Conservation (phyloP, 768 basidiomycete genomes). For the Boletus fagicola region DNA sequence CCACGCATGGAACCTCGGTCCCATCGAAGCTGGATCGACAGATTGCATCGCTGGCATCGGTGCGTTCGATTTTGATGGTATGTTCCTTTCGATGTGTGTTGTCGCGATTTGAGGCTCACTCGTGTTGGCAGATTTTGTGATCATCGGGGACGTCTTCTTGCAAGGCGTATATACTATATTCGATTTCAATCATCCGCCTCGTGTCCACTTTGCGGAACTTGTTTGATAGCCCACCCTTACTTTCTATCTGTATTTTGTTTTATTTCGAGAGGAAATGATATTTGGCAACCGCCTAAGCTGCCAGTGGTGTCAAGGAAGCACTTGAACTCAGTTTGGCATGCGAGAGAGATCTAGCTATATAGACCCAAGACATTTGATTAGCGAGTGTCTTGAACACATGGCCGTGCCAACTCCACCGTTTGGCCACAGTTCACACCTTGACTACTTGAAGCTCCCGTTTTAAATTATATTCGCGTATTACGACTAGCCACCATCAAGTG, state of each 20-base stretch:
- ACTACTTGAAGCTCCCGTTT: not conserved
- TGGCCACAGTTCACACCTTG: not conserved
- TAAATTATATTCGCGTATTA: conserved; percentile 5
- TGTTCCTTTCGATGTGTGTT: not conserved
- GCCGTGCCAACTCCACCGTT: not conserved
- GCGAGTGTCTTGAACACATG: not conserved
- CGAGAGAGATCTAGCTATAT: too few species aligned
- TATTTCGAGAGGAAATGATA: not conserved
- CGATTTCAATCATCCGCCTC: conserved; percentile 24
- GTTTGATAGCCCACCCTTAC: not conserved
- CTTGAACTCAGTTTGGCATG: too few species aligned
- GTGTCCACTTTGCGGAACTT: conserved; percentile 39
- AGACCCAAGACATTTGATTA: not conserved
- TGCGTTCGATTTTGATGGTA: conserved; percentile 7
- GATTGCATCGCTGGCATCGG: conserved; percentile 34
- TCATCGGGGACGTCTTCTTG: conserved; percentile 31
- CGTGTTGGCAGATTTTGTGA: conserved; percentile 13
- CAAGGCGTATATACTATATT: conserved; percentile 26
- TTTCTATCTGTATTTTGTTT: not conserved
- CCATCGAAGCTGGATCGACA: conserved; percentile 8
- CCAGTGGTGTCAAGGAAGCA: too few species aligned
- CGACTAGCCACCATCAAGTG: not conserved
- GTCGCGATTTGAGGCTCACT: not conserved
- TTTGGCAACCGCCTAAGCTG: too few species aligned
- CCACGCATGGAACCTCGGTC: conserved; percentile 41